Evolutionary conservation across 768 basidiomycete species (phyloP), one percentile per base, ranked within the genome.

Genomic region (Symmetrospora coprosmae): DNA sequence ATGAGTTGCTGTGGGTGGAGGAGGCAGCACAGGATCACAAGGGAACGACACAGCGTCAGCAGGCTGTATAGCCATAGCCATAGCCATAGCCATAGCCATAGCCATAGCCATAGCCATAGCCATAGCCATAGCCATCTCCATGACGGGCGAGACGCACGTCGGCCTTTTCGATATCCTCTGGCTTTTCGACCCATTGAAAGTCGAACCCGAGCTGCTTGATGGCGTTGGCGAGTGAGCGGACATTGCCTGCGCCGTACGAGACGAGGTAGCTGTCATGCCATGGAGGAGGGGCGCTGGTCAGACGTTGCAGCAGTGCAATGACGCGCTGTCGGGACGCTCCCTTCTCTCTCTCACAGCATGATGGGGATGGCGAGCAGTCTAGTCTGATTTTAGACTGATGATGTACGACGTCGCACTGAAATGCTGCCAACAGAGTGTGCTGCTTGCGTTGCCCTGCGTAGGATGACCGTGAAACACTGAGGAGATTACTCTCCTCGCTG

Each of bases 171-270:
- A 99, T 87, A 72, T 97, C 94, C 5, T 78, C 77, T 21, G 84
- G 80, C 17, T 77, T 74, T 28, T 81, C 77, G 71, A 99, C 84
- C 92, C 92, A 99, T 63, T 82, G 78, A 73, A 90, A 97, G 1
- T 80, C 72, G 73, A 87, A 82, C 16, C 92, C 91, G 0, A 97
- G 82, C 60, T 80, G 80, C 41, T 74, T 79, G 66, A 97, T 77
- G 1, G 91, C 86, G 72, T 97, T 97, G 28, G 91, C 91, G 38
- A 97, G 81, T 69, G 86, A 88, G 75, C 84, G 83, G 45, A 89
- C 87, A 70, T 90, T 96, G 21, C 91, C 91, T 50, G 91, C 91
- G 72, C 91, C 91, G 71, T 97, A 94, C 73, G 96, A 92, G 65
- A 97, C 83, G 68, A 97, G 81, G 73, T 82, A 97, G 65, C 55